Evolutionary conservation across 73 alveolate genomes (phyloP), one percentile per base, ranked within the genome.

Genomic region (Chromera velia): DNA sequence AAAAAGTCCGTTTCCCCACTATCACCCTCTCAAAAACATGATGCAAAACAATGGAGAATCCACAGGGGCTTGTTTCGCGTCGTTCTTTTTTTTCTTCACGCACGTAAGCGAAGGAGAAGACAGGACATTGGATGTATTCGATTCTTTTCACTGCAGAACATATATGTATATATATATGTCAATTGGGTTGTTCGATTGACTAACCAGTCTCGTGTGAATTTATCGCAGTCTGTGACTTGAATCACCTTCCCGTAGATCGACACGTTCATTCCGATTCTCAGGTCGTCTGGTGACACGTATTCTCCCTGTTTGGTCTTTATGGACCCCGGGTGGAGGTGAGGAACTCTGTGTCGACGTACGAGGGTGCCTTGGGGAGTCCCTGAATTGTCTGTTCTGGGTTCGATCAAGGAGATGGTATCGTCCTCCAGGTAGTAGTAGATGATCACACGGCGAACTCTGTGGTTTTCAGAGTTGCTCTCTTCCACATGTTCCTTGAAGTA

Each of bases 351-450:
- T 32, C 95, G 81, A 73, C 87, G 88, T 62, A 93, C 76, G 71
- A 90, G 88, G 68, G 34, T 40, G 1, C 83, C 83, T 66, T 91
- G 93, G 18, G 98, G 98, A 27, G 88, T 85, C 32, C 98, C 98
- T 32, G 94, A 81, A 87, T 93, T 93, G 63, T 86, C 82, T 73
- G 75, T 87, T 49, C 84, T 82, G 31, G 91, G 87, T 87, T 93
- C 98, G 32, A 72, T 89, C 65, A 93, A 84, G 88, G 78, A 86
- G 73, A 92, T 74, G 28, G 95, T 78, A 66, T 90, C 89, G 75
- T 93, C 98, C 84, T 77, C 84, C 78, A 77, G 72, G 72, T 82
- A 82, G 84, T 82, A 82, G 84, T 46, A 82, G 78, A 82, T 75
- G 75, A 46, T 46, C 66, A 40, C 75, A 30, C 73, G 72, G 45